These are phyloP conservation scores for Kodamaea sagamina DNA, from an alignment of 805 yeast species.

Conservation along the genomic window DNA sequence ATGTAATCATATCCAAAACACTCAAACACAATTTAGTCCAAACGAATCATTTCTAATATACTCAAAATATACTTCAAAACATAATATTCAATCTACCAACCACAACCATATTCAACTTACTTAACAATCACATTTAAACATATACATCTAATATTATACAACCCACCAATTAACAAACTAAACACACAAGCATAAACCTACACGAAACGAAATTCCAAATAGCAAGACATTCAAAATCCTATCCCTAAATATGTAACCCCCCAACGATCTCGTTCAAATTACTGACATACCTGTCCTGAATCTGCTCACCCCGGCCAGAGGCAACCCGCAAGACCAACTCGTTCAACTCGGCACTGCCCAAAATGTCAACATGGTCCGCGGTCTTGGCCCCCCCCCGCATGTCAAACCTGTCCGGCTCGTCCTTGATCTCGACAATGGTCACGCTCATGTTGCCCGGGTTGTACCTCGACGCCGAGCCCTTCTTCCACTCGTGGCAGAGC, in stretches of 20 bases:
- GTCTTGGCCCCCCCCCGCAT: slow-evolving; percentile 97
- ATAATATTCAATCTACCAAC: no score
- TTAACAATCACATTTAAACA: no score
- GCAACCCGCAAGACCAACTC: slow-evolving; percentile 83
- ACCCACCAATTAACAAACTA: no score
- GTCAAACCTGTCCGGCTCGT: slow-evolving; percentile 92
- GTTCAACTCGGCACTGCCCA: slow-evolving; percentile 90
- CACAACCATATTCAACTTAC: no score
- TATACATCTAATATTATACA: no score
- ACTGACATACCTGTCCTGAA: slow-evolving; percentile 61
- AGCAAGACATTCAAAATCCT: not conserved
- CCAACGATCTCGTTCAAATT: slow-evolving; percentile 62
- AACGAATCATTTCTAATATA: no score
- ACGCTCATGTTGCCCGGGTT: slow-evolving; percentile 80
- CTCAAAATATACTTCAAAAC: no score
- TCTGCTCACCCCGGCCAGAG: slow-evolving; percentile 71
- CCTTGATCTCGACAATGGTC: slow-evolving; percentile 84
- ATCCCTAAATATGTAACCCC: slow-evolving; percentile 50
- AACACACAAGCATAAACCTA: no score
- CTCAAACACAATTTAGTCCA: no score
- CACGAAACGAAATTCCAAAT: not conserved
- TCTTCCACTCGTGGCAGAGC: slow-evolving; percentile 90
- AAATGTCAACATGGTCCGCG: slow-evolving; percentile 95
- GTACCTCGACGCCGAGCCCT: slow-evolving; percentile 56
- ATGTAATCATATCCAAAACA: no score